Conservation (phyloP, 176 grass and related monocot species). For the Pontederia paniculata region DNA sequence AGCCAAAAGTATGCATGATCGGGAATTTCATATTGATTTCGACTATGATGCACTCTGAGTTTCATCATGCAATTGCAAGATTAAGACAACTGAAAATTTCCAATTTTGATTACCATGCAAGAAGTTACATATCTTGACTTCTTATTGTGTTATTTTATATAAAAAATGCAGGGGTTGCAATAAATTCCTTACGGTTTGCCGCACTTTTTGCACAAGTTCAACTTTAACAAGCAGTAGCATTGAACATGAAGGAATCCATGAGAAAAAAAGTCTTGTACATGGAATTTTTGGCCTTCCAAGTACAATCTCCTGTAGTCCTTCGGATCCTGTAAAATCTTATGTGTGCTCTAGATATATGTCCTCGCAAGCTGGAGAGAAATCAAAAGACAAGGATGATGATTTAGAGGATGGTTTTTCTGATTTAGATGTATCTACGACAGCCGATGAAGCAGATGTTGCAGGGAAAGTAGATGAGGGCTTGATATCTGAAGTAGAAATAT, state of each 20-base stretch:
- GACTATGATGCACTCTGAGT: too few species aligned
- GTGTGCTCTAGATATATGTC: slow-evolving; percentile 43
- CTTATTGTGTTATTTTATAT: slow-evolving; percentile 2
- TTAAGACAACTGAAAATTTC: too few species aligned
- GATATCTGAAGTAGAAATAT: slow-evolving; percentile 13
- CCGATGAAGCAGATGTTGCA: slow-evolving; percentile 4
- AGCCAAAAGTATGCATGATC: too few species aligned
- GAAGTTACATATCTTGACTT: neutral
- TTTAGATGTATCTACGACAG: slow-evolving; percentile 42
- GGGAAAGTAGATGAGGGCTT: slow-evolving; percentile 15
- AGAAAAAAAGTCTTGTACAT: slow-evolving; percentile 15
- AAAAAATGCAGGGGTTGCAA: slow-evolving; percentile 20
- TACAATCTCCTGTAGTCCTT: slow-evolving; percentile 4
- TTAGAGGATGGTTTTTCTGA: slow-evolving; percentile 79
- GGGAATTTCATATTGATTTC: too few species aligned
- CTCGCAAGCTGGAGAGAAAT: slow-evolving; percentile 42
- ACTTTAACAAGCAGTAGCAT: slow-evolving; percentile 15
- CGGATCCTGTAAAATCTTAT: slow-evolving; percentile 21
- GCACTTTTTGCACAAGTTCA: slow-evolving; percentile 16
- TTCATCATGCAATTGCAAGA: too few species aligned
- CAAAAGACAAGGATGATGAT: slow-evolving; percentile 40
- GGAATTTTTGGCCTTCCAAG: slow-evolving; percentile 23
- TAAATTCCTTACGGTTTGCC: slow-evolving; percentile 13
- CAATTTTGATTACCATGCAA: neutral
- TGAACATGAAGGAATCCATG: slow-evolving; percentile 22